Base-by-base conservation (phyloP, 306 rosid genomes). In the Corylus americana region DNA sequence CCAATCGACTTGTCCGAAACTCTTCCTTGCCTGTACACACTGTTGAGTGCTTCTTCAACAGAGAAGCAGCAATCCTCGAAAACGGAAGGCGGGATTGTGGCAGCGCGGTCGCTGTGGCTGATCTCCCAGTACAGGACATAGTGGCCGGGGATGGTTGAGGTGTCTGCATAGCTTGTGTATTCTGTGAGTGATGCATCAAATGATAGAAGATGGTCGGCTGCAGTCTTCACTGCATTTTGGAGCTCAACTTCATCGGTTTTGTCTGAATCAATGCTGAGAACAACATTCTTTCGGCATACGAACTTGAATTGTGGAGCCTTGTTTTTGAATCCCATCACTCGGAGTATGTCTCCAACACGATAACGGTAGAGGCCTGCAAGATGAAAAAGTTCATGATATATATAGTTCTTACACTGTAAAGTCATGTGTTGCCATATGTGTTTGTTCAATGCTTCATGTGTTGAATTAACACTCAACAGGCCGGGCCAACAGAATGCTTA, bases 91-190 rank as follows among this genome's bases (percentile, higher is more conserved):
- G 94, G 91, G 72, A 81, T 81, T 72, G 73, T 17, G 39, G 55
- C 78, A 55, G 77, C 55, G 5, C 45, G 45, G 45, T 42, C 47
- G 27, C 50, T 73, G n/a, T 2, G 54, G 77, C 20, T 80, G 6
- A 90, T 83, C 69, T 91, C 95, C 92, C 95, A 91, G 82, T 85
- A 85, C n/a, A 91, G 57, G 8, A 91, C 87, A 18, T 87, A 89
- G 78, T 87, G 91, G 3, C 92, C 90, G 0, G 90, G 92, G 77
- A 89, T 82, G 8, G 92, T 80, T 16, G 83, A 78, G 0, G 90
- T 83, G 72, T 90, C 87, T 0, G 86, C 85, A 4, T 73, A 82
- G 71, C 92, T 88, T 29, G 92, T 90, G 85, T 90, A 90, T 35
- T 90, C 92, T 29, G 17, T 51, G 31, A 88, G 77, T 2, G 88